A percentile compares a stretch with the other conserved stretches of the same genome.
Evolutionary conservation across 139 green algal genomes (phyloP).

Genomic region (Chlamydomonas schloesseri): DNA sequence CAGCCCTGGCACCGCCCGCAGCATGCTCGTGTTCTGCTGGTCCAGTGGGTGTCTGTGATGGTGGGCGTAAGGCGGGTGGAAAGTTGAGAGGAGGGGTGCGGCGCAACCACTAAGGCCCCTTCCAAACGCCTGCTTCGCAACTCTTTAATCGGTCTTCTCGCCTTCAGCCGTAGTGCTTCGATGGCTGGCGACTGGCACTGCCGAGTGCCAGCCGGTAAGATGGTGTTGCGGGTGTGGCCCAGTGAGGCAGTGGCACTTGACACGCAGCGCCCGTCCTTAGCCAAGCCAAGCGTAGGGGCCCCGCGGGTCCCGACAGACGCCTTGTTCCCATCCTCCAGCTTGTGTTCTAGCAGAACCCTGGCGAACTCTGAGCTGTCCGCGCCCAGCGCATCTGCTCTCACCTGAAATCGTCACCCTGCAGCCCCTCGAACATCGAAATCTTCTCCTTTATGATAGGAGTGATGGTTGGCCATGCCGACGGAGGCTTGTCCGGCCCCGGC

Average conservation of each 20-base stretch:
- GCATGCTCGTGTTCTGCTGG: conserved; percentile 93
- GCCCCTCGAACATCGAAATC: conserved; percentile 40
- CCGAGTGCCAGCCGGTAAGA: too few species aligned
- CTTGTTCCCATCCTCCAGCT: too few species aligned
- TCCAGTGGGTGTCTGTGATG: conserved; percentile 88
- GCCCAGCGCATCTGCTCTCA: not conserved
- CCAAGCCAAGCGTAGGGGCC: too few species aligned
- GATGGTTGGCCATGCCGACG: conserved; percentile 41
- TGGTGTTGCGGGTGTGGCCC: too few species aligned
- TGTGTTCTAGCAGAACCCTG: too few species aligned
- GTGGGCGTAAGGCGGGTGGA: not conserved
- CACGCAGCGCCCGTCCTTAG: too few species aligned
- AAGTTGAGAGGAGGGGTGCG: not conserved
- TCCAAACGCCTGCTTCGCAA: too few species aligned
- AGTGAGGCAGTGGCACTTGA: too few species aligned
- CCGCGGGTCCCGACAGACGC: too few species aligned
- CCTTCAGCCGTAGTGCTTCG: too few species aligned
- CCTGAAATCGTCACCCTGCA: conserved; percentile 61
- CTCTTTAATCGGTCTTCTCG: too few species aligned
- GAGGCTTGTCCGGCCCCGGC: not conserved
- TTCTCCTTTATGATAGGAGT: conserved; percentile 36
- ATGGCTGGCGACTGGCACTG: not conserved
- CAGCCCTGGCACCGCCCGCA: conserved; percentile 87
- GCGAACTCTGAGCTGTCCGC: not conserved
- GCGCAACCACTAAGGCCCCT: too few species aligned